Conservation (phyloP, 2,329 filamentous ascomycete species). For the Triangularia verruculosa region DNA sequence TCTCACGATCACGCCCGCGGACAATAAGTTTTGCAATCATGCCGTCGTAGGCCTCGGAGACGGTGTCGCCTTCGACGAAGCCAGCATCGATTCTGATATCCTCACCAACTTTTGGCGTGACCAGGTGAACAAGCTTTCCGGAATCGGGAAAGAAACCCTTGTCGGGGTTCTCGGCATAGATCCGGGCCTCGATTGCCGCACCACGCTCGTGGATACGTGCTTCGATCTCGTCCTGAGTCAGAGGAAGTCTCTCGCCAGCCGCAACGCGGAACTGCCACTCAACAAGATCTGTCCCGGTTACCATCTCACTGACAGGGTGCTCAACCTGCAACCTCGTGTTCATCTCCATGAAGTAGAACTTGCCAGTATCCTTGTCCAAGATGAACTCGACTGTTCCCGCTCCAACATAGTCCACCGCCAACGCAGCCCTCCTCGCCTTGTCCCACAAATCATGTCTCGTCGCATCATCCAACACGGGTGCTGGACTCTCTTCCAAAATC, state of each 20-base stretch:
- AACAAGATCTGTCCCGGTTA: slow-evolving; percentile 72
- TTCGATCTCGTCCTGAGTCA: slow-evolving; percentile 64
- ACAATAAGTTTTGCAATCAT: slow-evolving; percentile 99
- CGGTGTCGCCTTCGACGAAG: slow-evolving; percentile 85
- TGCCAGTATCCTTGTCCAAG: slow-evolving; percentile 74
- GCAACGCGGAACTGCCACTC: slow-evolving; percentile 89
- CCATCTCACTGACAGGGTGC: slow-evolving; percentile 81
- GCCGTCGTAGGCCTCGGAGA: slow-evolving; percentile 93
- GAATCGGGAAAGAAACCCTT: slow-evolving; percentile 93
- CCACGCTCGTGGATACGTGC: slow-evolving; percentile 70
- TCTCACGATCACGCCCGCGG: slow-evolving; percentile 71
- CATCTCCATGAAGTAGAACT: slow-evolving; percentile 83
- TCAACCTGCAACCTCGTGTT: slow-evolving; percentile 92
- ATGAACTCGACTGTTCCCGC: slow-evolving; percentile 91
- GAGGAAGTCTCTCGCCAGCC: slow-evolving; percentile 54
- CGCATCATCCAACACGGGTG: slow-evolving; percentile 60
- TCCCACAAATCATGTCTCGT: slow-evolving; percentile 63
- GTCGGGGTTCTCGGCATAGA: slow-evolving; percentile 93
- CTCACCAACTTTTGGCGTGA: slow-evolving; percentile 64
- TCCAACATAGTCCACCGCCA: slow-evolving; percentile 82
- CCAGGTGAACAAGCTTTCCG: slow-evolving; percentile 78
- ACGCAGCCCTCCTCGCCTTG: slow-evolving; percentile 62
- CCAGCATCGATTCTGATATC: slow-evolving; percentile 90
- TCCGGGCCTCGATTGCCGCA: slow-evolving; percentile 90
- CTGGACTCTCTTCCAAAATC: slow-evolving; percentile 84